Evolutionary conservation across 2,329 filamentous ascomycete species (phyloP), one percentile per base, ranked within the genome.

Genomic region (Botryotinia globosa): DNA sequence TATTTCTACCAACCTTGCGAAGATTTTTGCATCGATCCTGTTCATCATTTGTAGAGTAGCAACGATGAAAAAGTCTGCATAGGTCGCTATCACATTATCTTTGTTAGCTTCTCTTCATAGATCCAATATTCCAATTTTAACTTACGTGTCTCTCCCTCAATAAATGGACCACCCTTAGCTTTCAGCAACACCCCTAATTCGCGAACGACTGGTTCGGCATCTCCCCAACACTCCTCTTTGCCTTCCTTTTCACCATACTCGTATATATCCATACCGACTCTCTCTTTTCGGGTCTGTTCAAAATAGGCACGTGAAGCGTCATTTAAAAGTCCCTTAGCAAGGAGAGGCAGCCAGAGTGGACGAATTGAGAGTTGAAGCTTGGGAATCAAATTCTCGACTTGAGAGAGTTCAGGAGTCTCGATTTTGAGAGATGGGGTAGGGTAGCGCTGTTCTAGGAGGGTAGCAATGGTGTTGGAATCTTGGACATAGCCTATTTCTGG

Each of bases 381-480:
- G 0, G 72, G 32, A 37, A 87, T 78, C 16, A 85, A 75, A 1
- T 81, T 80, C 39, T 84, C 80, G 2, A 91, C 78, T 74, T 83
- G 84, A 56, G 80, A 61, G 1, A 86, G 82, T 56, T 85, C 81
- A 0, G 86, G 85, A 0, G 87, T 85, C 76, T 90, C 85, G 3
- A 92, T 82, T 74, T 87, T 85, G 2, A 92, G 79, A 0, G 87
- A 83, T 0, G 44, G 71, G 25, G 83, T 80, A 0, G 91, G 90
- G 75, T 91, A 83, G 0, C 82, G 81, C 70, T 84, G 81, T 77
- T 93, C 90, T 48, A 94, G 83, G 29, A 83, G 83, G 22, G 81
- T 76, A 22, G 87, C 89, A 75, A 94, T 93, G 61, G 82, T 81
- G 74, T 82, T 83, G 1, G 89, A 91, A 78, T 93, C 90, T 87